Conservation (phyloP, 345 rosid species). For the Raphanus raphanistrum region DNA sequence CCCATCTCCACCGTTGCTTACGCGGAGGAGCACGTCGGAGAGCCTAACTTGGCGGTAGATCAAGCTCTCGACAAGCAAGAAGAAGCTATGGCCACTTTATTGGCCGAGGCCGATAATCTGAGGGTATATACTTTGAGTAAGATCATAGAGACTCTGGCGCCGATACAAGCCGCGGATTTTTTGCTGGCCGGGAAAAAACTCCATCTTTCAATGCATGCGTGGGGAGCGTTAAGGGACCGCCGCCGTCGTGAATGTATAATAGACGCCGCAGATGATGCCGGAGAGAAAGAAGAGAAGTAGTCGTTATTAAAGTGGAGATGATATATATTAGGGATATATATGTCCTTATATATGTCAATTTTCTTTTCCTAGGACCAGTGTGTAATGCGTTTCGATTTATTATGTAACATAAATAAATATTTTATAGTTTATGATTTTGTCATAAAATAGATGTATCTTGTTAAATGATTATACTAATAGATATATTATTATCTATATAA, state of each 20-base stretch:
- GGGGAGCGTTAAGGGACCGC: conserved; percentile 45
- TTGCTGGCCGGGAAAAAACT: conserved; percentile 44
- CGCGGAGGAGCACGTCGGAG: not conserved
- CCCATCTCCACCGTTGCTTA: conserved; percentile 41
- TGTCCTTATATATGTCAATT: not conserved
- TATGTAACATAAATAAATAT: not conserved
- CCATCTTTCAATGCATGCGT: conserved; percentile 46
- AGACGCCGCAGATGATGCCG: not conserved
- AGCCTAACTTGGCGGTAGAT: conserved; percentile 30
- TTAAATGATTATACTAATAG: not conserved
- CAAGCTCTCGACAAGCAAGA: conserved; percentile 40
- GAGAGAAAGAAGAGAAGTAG: conserved; percentile 10
- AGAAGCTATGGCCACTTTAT: conserved; percentile 29
- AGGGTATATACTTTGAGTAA: conserved; percentile 43
- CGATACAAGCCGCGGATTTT: conserved; percentile 43
- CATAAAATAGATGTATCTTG: not conserved
- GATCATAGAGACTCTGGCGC: conserved; percentile 29
- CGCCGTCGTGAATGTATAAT: conserved; percentile 34
- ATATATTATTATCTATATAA: not conserved
- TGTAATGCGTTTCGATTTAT: conserved; percentile 1
- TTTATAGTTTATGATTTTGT: not conserved
- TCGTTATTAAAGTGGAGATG: not conserved
- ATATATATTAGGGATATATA: not conserved
- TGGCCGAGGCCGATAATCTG: conserved; percentile 44
- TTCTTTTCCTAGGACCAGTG: not conserved